phyloP scores from a whole-genome alignment of 2,329 filamentous ascomycete genomes.

The Ophiosphaerella korrae region DNA sequence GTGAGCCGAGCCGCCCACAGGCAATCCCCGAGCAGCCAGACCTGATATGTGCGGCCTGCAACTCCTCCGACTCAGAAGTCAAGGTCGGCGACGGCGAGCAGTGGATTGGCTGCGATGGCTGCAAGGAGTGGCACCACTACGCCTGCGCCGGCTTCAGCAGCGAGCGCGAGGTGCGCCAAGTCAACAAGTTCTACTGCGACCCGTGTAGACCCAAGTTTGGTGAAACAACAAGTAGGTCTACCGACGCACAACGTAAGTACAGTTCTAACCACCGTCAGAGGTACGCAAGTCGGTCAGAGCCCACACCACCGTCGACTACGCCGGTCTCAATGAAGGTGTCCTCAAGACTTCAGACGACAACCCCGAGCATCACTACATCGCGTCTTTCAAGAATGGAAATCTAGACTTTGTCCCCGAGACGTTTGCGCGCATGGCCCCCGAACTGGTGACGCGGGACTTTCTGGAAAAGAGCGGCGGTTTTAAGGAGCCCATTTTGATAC shows the following conservation, averaged over 20 bases:
- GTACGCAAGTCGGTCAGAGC: constrained; percentile 70
- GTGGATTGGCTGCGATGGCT: constrained; percentile 72
- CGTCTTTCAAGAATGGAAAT: constrained; percentile 68
- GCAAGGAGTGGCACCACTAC: constrained; percentile 71
- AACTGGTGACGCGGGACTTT: constrained; percentile 66
- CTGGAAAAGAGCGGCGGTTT: constrained; percentile 68
- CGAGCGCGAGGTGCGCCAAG: constrained; percentile 66
- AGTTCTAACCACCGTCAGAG: constrained; percentile 44
- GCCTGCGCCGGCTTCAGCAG: constrained; percentile 70
- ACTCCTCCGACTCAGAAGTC: constrained; percentile 59
- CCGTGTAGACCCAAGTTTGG: constrained; percentile 65
- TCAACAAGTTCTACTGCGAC: constrained; percentile 71
- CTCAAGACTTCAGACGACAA: constrained; percentile 69
- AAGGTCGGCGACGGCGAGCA: constrained; percentile 60
- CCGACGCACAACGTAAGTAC: constrained; percentile 26
- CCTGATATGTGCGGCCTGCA: constrained; percentile 62
- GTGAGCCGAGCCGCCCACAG: constrained; percentile 6
- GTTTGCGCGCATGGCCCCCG: constrained; percentile 67
- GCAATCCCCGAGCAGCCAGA: constrained; percentile 41
- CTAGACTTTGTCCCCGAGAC: constrained; percentile 65
- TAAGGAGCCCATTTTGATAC: constrained; percentile 70
- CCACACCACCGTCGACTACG: constrained; percentile 70
- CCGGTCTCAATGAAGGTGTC: constrained; percentile 68
- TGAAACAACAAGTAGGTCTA: constrained; percentile 62
- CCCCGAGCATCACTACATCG: constrained; percentile 70